Conservation (phyloP, 2,329 filamentous ascomycete species). For the Aspergillus brasiliensis region DNA sequence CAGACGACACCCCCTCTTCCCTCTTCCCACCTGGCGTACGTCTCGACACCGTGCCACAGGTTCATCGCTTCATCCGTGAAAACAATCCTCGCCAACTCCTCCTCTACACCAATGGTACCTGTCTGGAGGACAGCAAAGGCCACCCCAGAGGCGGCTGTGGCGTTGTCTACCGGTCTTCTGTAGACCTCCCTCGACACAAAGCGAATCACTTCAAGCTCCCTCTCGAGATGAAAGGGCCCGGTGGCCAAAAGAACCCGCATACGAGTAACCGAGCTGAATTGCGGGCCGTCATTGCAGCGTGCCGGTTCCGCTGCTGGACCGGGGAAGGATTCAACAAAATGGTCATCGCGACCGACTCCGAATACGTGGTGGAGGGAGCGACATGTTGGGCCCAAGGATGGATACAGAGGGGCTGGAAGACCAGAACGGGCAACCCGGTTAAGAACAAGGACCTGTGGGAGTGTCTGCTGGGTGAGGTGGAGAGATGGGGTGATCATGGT, state of each 20-base stretch:
- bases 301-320: background rate
- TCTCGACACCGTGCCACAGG: background rate
- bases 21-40: background rate
- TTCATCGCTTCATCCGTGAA: background rate
- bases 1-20: background rate
- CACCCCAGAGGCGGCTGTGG: background rate
- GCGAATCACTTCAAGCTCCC: background rate
- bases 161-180: background rate
- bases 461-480: slow-evolving; percentile 46
- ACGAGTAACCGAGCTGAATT: background rate
- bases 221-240: background rate
- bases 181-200: background rate
- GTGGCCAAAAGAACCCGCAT: background rate
- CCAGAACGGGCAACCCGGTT: slow-evolving; percentile 34
- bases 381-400: slow-evolving; percentile 50
- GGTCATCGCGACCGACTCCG: slow-evolving; percentile 58
- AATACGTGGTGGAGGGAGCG: slow-evolving; percentile 52
- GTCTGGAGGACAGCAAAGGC: background rate
- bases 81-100: background rate
- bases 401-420: slow-evolving; percentile 51
- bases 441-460: slow-evolving; percentile 59
- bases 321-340: slow-evolving; percentile 47
- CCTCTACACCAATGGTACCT: background rate
- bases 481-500: slow-evolving; percentile 30
- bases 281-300: background rate